Evolutionary conservation across 2,329 filamentous ascomycete genomes (phyloP).

Genomic region (Zopfia rhizophila): DNA sequence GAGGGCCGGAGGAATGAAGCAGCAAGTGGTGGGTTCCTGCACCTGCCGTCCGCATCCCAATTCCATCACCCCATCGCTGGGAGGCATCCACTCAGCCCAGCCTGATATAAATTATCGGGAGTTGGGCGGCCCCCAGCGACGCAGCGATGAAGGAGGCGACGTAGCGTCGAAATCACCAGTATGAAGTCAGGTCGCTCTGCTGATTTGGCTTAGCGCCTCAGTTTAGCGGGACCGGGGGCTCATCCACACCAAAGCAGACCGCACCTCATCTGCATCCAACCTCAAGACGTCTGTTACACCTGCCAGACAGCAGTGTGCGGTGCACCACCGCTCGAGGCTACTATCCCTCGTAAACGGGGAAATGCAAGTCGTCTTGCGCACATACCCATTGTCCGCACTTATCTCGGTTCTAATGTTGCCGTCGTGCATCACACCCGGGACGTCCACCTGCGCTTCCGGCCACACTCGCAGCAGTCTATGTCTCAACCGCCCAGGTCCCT

Average conservation of each 20-base stretch:
- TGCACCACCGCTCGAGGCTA: background rate
- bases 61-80: no score
- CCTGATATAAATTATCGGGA: conserved; percentile 7
- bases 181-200: no score
- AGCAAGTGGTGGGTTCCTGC: no score
- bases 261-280: conserved; percentile 7
- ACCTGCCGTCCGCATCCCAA: background rate
- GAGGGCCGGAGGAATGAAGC: no score
- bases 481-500: conserved; percentile 29
- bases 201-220: background rate
- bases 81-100: no score
- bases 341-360: no score
- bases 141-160: conserved; percentile 8
- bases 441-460: conserved; percentile 27
- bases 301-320: background rate
- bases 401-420: conserved; percentile 18
- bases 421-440: conserved; percentile 16
- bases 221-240: background rate
- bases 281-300: conserved; percentile 7
- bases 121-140: conserved; percentile 13
- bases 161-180: conserved; percentile 1
- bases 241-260: background rate
- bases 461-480: conserved; percentile 32
- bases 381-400: conserved; percentile 16
- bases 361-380: background rate